These are phyloP conservation scores for Euryodendron excelsum DNA, from an alignment of 148 eudicot species.

Conservation along the genomic window DNA sequence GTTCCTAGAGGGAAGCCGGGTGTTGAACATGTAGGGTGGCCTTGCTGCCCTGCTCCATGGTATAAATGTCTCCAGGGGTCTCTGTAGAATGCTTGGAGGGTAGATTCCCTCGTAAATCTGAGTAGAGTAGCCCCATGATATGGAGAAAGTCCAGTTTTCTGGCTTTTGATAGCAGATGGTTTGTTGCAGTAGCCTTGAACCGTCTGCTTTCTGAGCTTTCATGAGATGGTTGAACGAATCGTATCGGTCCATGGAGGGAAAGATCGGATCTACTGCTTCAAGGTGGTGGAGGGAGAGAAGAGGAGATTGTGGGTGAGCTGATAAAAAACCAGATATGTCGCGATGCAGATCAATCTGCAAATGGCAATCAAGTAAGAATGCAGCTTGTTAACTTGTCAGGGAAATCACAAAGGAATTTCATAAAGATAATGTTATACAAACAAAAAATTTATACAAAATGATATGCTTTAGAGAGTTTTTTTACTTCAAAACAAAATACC, in stretches of 20 bases:
- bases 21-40: slow-evolving; percentile 50
- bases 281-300: slow-evolving; percentile 59
- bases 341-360: slow-evolving; percentile 48
- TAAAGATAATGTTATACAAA: too few relatives aligned
- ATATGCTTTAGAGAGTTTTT: too few relatives aligned
- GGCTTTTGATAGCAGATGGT: slow-evolving; percentile 49
- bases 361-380: too few relatives aligned
- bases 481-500: too few relatives aligned
- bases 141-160: slow-evolving; percentile 49
- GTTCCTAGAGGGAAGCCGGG: slow-evolving; percentile 29
- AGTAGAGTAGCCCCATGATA: slow-evolving; percentile 66
- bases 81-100: slow-evolving; percentile 42
- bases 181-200: slow-evolving; percentile 55
- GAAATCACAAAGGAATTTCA: too few relatives aligned
- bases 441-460: too few relatives aligned
- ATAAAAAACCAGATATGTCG: slow-evolving; percentile 52
- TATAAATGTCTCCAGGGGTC: slow-evolving; percentile 54
- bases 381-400: too few relatives aligned
- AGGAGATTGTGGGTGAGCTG: slow-evolving; percentile 54
- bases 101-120: slow-evolving; percentile 43
- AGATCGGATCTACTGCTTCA: slow-evolving; percentile 46
- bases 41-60: slow-evolving; percentile 38
- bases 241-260: slow-evolving; percentile 41
- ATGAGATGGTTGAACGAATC: slow-evolving; percentile 52
- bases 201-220: slow-evolving; percentile 41